These are phyloP conservation scores for Daldinia decipiens DNA, from an alignment of 495 filamentous ascomycete species.

Conservation along the genomic window DNA sequence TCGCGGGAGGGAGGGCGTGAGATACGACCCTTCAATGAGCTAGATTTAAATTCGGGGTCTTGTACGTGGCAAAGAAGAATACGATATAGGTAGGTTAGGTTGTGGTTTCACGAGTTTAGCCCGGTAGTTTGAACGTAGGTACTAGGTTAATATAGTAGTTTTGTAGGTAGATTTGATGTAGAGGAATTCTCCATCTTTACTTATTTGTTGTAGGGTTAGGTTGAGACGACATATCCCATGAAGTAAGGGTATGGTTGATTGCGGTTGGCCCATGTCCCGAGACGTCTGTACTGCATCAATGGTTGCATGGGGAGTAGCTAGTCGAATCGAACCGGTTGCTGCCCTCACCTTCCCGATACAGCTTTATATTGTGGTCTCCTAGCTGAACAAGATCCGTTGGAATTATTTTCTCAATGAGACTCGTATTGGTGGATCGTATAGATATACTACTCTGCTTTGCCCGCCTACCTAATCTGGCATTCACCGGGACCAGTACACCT, in stretches of 20 bases:
- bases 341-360: constrained; percentile 39
- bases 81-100: background rate
- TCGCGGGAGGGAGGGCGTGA: background rate
- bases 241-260: constrained; percentile 12
- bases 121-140: background rate
- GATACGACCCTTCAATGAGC: background rate
- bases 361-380: constrained; percentile 10
- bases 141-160: too few species aligned
- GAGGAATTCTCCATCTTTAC: background rate
- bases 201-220: background rate
- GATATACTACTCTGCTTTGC: constrained; percentile 9
- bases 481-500: constrained; percentile 12
- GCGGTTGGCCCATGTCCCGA: constrained; percentile 8
- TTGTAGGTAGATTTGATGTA: background rate
- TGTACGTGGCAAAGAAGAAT: constrained; percentile 2
- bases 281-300: background rate
- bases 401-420: constrained; percentile 4
- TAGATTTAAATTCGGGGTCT: background rate
- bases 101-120: background rate
- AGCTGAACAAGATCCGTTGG: constrained; percentile 19
- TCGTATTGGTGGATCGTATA: constrained; percentile 31
- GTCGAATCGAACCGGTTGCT: constrained; percentile 19
- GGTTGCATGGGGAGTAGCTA: background rate
- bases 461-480: constrained; percentile 17
- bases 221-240: background rate